phyloP scores from a whole-genome alignment of 768 basidiomycete species.

The Termitomyces sp. region DNA sequence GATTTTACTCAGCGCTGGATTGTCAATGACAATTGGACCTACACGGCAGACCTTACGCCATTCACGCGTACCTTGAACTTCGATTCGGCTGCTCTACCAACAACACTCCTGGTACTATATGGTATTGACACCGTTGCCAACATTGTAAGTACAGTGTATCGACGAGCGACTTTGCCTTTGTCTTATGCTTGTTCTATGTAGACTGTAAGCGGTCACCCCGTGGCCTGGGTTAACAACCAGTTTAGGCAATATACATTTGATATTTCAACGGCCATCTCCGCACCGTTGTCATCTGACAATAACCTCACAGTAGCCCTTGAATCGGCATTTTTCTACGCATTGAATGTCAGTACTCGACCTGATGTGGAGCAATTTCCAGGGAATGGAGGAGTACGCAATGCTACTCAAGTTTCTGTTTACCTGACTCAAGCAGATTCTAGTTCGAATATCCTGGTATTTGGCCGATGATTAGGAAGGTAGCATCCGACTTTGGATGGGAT shows the following conservation, averaged over 20 bases:
- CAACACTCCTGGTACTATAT: slow-evolving; percentile 49
- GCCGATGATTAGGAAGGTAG: slow-evolving; percentile 48
- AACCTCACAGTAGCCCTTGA: slow-evolving; percentile 53
- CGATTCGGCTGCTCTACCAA: slow-evolving; percentile 21
- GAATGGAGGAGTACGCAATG: slow-evolving; percentile 29
- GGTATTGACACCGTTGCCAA: slow-evolving; percentile 59
- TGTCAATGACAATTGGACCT: slow-evolving; percentile 57
- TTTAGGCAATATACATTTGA: slow-evolving; percentile 56
- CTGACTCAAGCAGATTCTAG: slow-evolving; percentile 23
- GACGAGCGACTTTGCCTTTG: background rate
- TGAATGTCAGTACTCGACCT: slow-evolving; percentile 43
- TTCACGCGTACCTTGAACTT: slow-evolving; percentile 29
- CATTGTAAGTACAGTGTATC: slow-evolving; percentile 35
- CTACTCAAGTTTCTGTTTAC: background rate
- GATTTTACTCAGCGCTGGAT: slow-evolving; percentile 59
- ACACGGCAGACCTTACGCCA: slow-evolving; percentile 51
- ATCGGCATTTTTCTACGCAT: slow-evolving; percentile 51
- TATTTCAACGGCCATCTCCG: slow-evolving; percentile 39
- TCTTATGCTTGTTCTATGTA: slow-evolving; percentile 14
- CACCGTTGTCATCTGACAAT: slow-evolving; percentile 30
- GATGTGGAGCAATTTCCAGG: slow-evolving; percentile 43
- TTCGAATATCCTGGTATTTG: slow-evolving; percentile 51
- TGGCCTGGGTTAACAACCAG: slow-evolving; percentile 59
- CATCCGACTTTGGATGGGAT: slow-evolving; percentile 62
- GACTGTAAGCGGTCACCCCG: slow-evolving; percentile 49